These are phyloP conservation scores for Desmodesmus armatus DNA, from an alignment of 139 green algal species.

Conservation along the genomic window DNA sequence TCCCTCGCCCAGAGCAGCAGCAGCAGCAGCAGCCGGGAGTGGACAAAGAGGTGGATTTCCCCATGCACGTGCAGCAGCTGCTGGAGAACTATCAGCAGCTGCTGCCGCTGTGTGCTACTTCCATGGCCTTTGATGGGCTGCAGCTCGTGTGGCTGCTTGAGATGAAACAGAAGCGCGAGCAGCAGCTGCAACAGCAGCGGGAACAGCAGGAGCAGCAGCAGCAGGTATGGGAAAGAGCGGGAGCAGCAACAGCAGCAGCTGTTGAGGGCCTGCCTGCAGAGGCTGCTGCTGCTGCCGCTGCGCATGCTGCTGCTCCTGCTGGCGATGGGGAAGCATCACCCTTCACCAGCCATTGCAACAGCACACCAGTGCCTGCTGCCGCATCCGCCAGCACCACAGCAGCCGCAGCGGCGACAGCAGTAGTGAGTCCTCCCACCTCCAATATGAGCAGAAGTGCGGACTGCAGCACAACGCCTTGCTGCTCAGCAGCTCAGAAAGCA, in stretches of 20 bases:
- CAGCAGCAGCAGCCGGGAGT: no score
- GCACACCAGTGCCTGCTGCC: conserved; percentile 18
- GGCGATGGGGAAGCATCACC: neutral
- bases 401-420: neutral
- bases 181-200: neutral
- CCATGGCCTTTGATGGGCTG: neutral
- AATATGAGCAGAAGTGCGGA: neutral
- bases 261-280: neutral
- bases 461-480: neutral
- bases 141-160: neutral
- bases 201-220: neutral
- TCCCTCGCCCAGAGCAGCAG: no score
- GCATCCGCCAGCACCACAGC: conserved; percentile 3
- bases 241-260: neutral
- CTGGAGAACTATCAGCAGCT: neutral
- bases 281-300: neutral
- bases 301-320: neutral
- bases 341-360: neutral
- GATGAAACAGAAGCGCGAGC: neutral
- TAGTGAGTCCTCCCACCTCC: neutral
- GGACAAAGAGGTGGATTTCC: no score
- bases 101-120: neutral
- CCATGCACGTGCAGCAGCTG: neutral
- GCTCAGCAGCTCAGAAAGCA: neutral
- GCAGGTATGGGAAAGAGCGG: neutral